phyloP scores from a whole-genome alignment of 306 rosid species.

The Oemleria cerasiformis region DNA sequence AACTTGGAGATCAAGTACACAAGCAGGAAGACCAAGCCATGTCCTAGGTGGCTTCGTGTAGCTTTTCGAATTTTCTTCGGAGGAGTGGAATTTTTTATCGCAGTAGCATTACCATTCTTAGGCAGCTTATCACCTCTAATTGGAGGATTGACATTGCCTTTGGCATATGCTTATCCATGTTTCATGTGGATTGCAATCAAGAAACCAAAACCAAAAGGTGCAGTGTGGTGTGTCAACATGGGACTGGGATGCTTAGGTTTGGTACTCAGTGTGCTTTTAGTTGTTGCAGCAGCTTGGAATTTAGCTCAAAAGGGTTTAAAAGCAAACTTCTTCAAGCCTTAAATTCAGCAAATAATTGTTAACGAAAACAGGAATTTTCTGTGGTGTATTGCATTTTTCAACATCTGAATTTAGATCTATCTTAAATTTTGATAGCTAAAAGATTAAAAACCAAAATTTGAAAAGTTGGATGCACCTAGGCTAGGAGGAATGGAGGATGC shows the following conservation, averaged over 20 bases:
- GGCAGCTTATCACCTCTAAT: slow-evolving; percentile 39
- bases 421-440: too few relatives aligned
- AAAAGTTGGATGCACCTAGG: too few relatives aligned
- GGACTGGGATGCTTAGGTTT: slow-evolving; percentile 49
- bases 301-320: slow-evolving; percentile 35
- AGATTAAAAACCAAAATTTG: too few relatives aligned
- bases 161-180: slow-evolving; percentile 70
- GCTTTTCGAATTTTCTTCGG: slow-evolving; percentile 49
- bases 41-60: slow-evolving; percentile 37
- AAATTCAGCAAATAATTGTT: too few relatives aligned
- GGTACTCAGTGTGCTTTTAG: slow-evolving; percentile 31
- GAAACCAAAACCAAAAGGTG: slow-evolving; percentile 37
- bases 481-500: too few relatives aligned
- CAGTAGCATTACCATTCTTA: slow-evolving; percentile 62
- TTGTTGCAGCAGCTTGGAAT: slow-evolving; percentile 43
- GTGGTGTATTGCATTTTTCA: too few relatives aligned
- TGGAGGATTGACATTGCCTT: slow-evolving; percentile 58
- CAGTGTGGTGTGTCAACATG: slow-evolving; percentile 38
- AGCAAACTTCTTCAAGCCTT: slow-evolving; percentile 60
- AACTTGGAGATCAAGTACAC: slow-evolving; percentile 53
- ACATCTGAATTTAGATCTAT: too few relatives aligned
- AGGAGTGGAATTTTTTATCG: slow-evolving; percentile 40
- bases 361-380: too few relatives aligned
- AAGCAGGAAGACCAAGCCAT: slow-evolving; percentile 31
- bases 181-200: slow-evolving; percentile 70